A percentile compares a stretch with the other conserved stretches of the same genome.
These are phyloP conservation scores for Massospora cicadina DNA, from an alignment of 371 early-diverging fungal species.

Conservation along the genomic window DNA sequence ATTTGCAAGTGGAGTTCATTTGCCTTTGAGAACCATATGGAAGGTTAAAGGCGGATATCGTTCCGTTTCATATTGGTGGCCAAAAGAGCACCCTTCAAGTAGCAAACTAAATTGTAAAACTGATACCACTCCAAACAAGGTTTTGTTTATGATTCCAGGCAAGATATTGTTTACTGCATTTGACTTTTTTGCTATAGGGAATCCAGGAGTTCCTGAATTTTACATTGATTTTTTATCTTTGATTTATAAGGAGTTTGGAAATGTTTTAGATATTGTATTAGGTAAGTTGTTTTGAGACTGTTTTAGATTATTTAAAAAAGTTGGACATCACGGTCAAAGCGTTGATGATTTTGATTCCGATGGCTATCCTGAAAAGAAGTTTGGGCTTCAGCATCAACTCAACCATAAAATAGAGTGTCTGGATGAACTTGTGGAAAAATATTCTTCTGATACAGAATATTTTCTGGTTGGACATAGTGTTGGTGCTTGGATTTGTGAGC, in stretches of 20 bases:
- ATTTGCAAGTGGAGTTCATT: background rate
- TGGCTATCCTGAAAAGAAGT: constrained; percentile 14
- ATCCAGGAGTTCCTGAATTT: constrained; percentile 7
- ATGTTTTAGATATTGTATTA: constrained; percentile 5
- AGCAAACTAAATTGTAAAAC: background rate
- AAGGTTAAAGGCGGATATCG: background rate
- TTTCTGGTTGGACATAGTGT: constrained; percentile 47
- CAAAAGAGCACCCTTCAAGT: background rate
- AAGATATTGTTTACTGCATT: background rate
- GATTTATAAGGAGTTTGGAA: background rate
- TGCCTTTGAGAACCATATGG: background rate
- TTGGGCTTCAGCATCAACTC: constrained; percentile 38
- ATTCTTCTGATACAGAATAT: constrained; percentile 28
- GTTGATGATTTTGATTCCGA: background rate
- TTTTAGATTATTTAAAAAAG: background rate
- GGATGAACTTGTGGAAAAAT: constrained; percentile 26
- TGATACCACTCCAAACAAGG: background rate
- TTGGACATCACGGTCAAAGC: constrained; percentile 8
- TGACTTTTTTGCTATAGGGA: background rate
- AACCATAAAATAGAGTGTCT: constrained; percentile 41
- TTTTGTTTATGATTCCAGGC: constrained; percentile 5
- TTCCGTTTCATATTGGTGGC: background rate
- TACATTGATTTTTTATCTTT: constrained; percentile 6
- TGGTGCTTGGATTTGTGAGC: constrained; percentile 37
- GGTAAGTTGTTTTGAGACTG: background rate